These are phyloP conservation scores for Teratosphaeriaceae sp. DNA, from an alignment of 2,329 filamentous ascomycete genomes.

Conservation along the genomic window DNA sequence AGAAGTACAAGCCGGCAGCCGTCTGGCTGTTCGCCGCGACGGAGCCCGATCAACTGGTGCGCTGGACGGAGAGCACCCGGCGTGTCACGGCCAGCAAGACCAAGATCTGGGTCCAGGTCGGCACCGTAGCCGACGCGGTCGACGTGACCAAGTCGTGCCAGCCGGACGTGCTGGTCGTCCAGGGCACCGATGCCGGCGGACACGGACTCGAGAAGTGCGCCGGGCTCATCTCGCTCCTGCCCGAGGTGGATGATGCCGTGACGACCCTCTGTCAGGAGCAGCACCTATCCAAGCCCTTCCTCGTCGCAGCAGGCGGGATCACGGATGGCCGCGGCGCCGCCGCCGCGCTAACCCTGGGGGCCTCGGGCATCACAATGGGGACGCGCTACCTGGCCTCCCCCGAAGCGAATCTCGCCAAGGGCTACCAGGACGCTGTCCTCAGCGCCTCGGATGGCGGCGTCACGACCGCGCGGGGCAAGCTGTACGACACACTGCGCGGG, in stretches of 20 bases:
- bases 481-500: conserved; percentile 49
- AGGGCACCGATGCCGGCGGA: conserved; percentile 59
- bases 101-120: conserved; percentile 55
- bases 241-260: conserved; percentile 49
- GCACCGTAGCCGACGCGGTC: conserved; percentile 50
- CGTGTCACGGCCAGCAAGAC: conserved; percentile 29
- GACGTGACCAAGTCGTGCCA: conserved; percentile 41
- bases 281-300: conserved; percentile 18
- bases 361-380: conserved; percentile 51
- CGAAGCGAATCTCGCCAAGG: conserved; percentile 42
- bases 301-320: conserved; percentile 57
- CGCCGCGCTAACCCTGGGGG: conserved; percentile 49
- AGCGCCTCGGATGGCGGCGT: conserved; percentile 44
- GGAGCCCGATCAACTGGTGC: conserved; percentile 31
- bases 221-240: conserved; percentile 50
- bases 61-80: conserved; percentile 28
- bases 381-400: conserved; percentile 54
- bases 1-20: conserved; percentile 45
- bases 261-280: conserved; percentile 14
- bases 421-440: conserved; percentile 43
- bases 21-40: conserved; percentile 62
- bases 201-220: conserved; percentile 52
- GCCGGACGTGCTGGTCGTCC: conserved; percentile 54
- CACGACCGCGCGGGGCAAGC: conserved; percentile 43
- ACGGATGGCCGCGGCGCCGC: conserved; percentile 50